Conservation (phyloP, 1,139 yeast genomes). For the Yamadazyma aaseri region DNA sequence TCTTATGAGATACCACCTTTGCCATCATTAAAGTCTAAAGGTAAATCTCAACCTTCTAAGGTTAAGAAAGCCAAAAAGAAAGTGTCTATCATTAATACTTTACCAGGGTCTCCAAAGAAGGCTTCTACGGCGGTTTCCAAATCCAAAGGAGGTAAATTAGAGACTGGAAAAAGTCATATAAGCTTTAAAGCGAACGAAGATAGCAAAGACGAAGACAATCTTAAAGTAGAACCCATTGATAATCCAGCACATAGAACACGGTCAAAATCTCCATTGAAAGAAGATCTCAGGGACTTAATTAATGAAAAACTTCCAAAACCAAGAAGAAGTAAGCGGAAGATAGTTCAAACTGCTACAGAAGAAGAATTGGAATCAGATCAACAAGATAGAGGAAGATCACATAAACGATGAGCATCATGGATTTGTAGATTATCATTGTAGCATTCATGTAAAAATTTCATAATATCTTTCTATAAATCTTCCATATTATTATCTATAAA, state of each 20-base stretch:
- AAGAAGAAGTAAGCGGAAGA: conserved; percentile 12
- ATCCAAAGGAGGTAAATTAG: neutral
- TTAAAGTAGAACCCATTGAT: conserved; percentile 15
- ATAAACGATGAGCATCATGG: too few species aligned
- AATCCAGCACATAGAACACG: conserved; percentile 41
- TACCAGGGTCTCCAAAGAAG: conserved; percentile 1
- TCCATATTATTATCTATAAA: too few species aligned
- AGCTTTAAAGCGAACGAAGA: conserved; percentile 1
- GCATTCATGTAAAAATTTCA: too few species aligned
- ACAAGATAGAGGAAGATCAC: conserved; percentile 13
- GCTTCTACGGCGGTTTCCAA: neutral
- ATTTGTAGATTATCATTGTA: too few species aligned
- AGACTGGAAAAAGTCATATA: neutral
- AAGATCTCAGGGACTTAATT: conserved; percentile 29
- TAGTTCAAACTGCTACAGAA: conserved; percentile 3
- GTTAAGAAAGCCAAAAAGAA: neutral
- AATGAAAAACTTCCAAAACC: conserved; percentile 13
- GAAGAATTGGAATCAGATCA: conserved; percentile 15
- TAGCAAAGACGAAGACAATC: conserved; percentile 2
- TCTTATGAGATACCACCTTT: neutral
- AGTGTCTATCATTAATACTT: neutral
- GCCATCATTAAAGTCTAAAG: neutral
- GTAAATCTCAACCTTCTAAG: neutral
- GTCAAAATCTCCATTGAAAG: conserved; percentile 43
- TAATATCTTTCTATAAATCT: too few species aligned